Base-by-base conservation (phyloP, 495 filamentous ascomycete genomes). In the Cenococcum geophilum region DNA sequence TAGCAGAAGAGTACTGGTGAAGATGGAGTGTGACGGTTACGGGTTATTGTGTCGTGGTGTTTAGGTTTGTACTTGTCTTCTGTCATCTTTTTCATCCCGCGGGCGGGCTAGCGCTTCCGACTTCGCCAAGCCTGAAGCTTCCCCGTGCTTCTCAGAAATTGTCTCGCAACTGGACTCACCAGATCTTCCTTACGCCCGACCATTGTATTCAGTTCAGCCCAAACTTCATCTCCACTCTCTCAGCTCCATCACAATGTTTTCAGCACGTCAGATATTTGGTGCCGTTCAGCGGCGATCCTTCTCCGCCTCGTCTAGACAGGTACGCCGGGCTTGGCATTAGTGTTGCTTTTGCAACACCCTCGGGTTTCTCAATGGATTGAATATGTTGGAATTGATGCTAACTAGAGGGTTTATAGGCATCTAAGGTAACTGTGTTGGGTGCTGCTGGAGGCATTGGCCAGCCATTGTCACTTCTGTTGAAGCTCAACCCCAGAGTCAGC, bases 371-470 rank as follows among this genome's bases (percentile, higher is more conserved):
- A 49, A 43, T 9, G 37, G 21, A n/a, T 23, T 16, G 25, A 5
- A 36, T 43, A 14, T 9, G 14, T 1, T 40, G 32, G 22, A 34
- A 42, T 61, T 43, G 34, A 66, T 57, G 69, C 78, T 83, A 68
- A 78, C 68, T 52, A 58, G 60, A 36, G 57, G 32, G 6, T 21
- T 48, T 64, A 50, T 75, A 98, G 93, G 84, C 89, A 73, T 92
- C 91, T 74, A 97, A 97, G 83, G 93, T 98, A 68, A 85, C 91
- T 70, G 91, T 98, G 58, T 86, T 97, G 70, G 93, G 93, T 79
- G 93, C 92, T 66, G 86, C 87, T 74, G 93, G 93, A 78, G 93
- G 93, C 75, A 98, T 98, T 78, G 93, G 93, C 73, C 93, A 98
- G 82, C 93, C 93, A 71, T 78, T 98, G 65, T 98, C 93, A 55